Evolutionary conservation across 257 asterid genomes (phyloP), one percentile per base, ranked within the genome.

Genomic region (Mitragyna speciosa): DNA sequence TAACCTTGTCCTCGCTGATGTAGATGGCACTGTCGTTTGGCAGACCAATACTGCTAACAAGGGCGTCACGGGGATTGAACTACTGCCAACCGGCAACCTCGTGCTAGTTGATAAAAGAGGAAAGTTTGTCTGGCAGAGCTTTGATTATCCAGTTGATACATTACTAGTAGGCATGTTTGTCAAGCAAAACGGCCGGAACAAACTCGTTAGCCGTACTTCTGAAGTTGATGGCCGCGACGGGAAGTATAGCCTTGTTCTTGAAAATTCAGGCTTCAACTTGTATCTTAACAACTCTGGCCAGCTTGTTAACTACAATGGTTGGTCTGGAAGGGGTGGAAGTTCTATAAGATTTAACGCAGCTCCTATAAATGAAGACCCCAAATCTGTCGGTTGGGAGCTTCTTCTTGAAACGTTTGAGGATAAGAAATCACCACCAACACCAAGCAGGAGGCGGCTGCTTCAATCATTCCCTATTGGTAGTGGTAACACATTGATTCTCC

Each of bases 91-190:
- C 11, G 87, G 87, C 1, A 80, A 84, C 68, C 59, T 81, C 0
- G 83, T 77, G 10, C 67, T 84, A 20, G 68, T 51, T 48, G 51
- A 81, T 48, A 49, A 65, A 1, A 75, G 48, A n/a, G 83, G 81
- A 9, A 68, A 31, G 11, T 15, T 72, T 56, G 10, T 81, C 20
- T 81, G 87, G 85, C 83, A 81, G 31, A 81, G 82, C 67, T 83
- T 80, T 76, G 82, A 80, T 74, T 47, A 84, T 39, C 87, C 84
- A 6, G 36, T 56, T 1, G 82, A 84, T 66, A 77, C 74, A 6
- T 70, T 84, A 31, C 75, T 77, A 6, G 74, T 54, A 0, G 82
- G 80, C 9, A 75, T 75, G 76, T 70, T 76, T 0, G 72, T 75
- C 8, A 28, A 64, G 31, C 6, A 20, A 51, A 66, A 20, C 12